Evolutionary conservation across 2,329 filamentous ascomycete genomes (phyloP).

Genomic region (Mycocentrospora acerina): DNA sequence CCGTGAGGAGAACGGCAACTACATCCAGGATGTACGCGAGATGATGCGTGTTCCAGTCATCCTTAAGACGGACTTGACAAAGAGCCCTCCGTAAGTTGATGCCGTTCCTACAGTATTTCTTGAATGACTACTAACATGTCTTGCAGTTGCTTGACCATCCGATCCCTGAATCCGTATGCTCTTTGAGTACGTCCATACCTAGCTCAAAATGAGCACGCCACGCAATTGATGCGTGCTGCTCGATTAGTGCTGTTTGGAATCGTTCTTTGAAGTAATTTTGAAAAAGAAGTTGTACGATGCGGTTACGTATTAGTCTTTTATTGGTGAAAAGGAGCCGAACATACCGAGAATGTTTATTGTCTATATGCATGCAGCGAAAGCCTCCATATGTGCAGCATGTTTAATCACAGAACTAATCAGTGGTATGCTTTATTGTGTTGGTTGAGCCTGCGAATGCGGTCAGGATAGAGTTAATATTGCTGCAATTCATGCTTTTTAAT

Average conservation of each 20-base stretch:
- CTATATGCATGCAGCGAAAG: constrained; percentile 27
- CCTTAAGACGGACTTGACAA: constrained; percentile 94
- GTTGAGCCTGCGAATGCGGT: constrained; percentile 2
- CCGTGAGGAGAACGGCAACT: constrained; percentile 88
- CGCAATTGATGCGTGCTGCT: constrained; percentile 3
- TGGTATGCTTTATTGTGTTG: constrained; percentile 38
- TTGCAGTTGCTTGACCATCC: constrained; percentile 75
- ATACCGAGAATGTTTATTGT: constrained; percentile 33
- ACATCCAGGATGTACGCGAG: constrained; percentile 97
- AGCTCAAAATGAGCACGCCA: background rate
- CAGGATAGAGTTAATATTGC: constrained; percentile 14
- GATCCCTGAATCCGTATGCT: constrained; percentile 78
- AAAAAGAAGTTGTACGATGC: constrained; percentile 36
- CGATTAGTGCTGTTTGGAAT: background rate
- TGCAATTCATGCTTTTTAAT: constrained; percentile 21
- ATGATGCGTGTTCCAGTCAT: constrained; percentile 98
- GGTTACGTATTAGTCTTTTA: constrained; percentile 27
- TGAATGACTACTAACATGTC: constrained; percentile 17
- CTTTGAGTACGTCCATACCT: constrained; percentile 36
- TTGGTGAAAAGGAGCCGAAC: constrained; percentile 10
- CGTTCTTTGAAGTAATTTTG: constrained; percentile 27
- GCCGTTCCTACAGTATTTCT: background rate
- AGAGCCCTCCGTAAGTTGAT: constrained; percentile 94
- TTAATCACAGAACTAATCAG: constrained; percentile 22
- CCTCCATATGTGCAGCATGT: constrained; percentile 27